Evolutionary conservation across 2,329 filamentous ascomycete species (phyloP).

Genomic region (Myrmaecium sp.): DNA sequence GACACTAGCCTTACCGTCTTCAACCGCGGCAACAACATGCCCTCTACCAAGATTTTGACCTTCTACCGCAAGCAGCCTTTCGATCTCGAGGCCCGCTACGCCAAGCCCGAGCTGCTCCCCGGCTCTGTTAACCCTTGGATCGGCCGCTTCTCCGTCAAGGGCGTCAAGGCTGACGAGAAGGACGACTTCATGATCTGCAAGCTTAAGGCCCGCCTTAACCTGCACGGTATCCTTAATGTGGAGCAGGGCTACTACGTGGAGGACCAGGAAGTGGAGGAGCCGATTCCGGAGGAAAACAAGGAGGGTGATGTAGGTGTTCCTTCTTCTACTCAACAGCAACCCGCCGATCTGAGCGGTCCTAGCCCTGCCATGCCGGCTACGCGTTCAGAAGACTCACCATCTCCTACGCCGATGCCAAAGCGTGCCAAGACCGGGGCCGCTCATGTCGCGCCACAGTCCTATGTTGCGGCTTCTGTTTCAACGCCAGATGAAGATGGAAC

Average conservation of each 20-base stretch:
- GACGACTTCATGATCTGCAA: constrained; percentile 99
- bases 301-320: constrained; percentile 33
- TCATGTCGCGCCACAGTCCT: too few relatives aligned
- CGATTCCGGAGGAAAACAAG: constrained; percentile 52
- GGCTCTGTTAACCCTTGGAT: constrained; percentile 91
- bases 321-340: constrained; percentile 1
- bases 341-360: constrained; percentile 3
- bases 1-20: constrained; percentile 95
- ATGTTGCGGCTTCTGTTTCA: constrained; percentile 10
- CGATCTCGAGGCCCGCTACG: constrained; percentile 87
- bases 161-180: constrained; percentile 80
- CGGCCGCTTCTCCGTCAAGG: constrained; percentile 93
- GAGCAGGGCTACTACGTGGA: constrained; percentile 97
- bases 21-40: constrained; percentile 91
- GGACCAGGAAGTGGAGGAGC: constrained; percentile 93
- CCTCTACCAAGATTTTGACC: constrained; percentile 96
- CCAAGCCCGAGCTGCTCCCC: constrained; percentile 69
- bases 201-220: constrained; percentile 90
- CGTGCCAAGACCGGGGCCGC: too few relatives aligned
- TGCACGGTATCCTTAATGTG: constrained; percentile 90
- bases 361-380: constrained; percentile 8
- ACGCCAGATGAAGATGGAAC: constrained; percentile 8
- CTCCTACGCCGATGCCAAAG: too few relatives aligned
- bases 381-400: constrained; percentile 2
- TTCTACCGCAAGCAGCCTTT: constrained; percentile 98